Conservation (phyloP, 352 stramenopile species). For the Globisporangium solare region DNA sequence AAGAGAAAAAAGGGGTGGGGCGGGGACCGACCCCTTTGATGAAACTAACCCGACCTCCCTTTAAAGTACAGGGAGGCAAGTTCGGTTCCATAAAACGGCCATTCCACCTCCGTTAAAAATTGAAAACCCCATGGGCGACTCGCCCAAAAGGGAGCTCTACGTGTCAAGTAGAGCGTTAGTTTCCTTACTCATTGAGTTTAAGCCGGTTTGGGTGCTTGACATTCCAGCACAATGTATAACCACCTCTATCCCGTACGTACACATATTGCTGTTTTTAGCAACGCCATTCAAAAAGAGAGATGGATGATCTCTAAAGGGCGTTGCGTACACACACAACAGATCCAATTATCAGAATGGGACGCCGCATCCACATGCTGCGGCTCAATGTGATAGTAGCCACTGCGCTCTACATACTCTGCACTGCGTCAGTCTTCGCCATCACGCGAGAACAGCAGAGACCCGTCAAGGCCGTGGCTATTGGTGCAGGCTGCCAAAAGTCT, state of each 20-base stretch:
- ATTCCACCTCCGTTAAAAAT: slow-evolving; percentile 84
- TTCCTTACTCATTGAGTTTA: slow-evolving; percentile 94
- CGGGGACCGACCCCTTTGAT: slow-evolving; percentile 43
- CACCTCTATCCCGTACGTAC: not conserved
- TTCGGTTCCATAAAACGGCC: slow-evolving; percentile 30
- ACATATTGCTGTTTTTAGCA: not conserved
- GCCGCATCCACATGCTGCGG: too few relatives aligned
- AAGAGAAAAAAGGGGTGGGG: slow-evolving; percentile 12
- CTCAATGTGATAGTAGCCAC: too few relatives aligned
- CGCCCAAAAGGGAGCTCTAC: slow-evolving; percentile 52
- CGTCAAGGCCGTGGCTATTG: not conserved
- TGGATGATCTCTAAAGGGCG: too few relatives aligned
- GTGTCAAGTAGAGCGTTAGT: slow-evolving; percentile 87
- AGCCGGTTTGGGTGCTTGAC: slow-evolving; percentile 50
- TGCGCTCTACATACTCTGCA: too few relatives aligned
- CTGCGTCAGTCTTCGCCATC: not conserved
- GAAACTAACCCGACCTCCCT: slow-evolving; percentile 21
- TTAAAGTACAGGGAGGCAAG: slow-evolving; percentile 33
- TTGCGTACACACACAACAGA: too few relatives aligned
- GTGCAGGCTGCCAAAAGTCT: slow-evolving; percentile 18
- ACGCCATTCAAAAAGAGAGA: too few relatives aligned
- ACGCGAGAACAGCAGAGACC: not conserved
- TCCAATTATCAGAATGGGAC: too few relatives aligned
- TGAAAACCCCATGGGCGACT: slow-evolving; percentile 39
- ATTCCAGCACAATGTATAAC: not conserved